These are phyloP conservation scores for Apophysomyces ossiformis DNA, from an alignment of 371 early-diverging fungal genomes.

Conservation along the genomic window DNA sequence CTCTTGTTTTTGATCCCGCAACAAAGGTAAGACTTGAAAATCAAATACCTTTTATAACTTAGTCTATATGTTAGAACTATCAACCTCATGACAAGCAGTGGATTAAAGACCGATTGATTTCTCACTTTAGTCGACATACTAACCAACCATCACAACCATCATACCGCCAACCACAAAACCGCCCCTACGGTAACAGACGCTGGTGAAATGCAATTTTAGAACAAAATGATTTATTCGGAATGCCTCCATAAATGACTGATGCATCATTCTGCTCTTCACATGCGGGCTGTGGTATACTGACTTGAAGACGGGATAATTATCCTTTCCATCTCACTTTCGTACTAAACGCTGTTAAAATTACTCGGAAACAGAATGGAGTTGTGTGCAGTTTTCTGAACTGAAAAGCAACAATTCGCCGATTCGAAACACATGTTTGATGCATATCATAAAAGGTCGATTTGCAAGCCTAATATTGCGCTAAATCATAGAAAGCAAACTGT, in stretches of 20 bases:
- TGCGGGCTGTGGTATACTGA: background rate
- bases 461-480: no score
- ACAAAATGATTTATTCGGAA: background rate
- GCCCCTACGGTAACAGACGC: background rate
- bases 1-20: slow-evolving; percentile 41
- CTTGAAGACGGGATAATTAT: background rate
- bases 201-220: background rate
- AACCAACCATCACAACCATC: slow-evolving; percentile 18
- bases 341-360: no score
- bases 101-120: slow-evolving; percentile 50
- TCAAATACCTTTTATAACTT: background rate
- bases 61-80: slow-evolving; percentile 32
- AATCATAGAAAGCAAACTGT: no score
- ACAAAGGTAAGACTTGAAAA: slow-evolving; percentile 19
- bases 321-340: no score
- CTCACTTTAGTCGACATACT: slow-evolving; percentile 43
- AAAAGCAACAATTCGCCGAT: no score
- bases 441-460: no score
- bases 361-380: no score
- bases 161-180: slow-evolving; percentile 13
- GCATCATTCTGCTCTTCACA: background rate
- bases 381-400: no score
- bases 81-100: slow-evolving; percentile 50
- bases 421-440: no score
- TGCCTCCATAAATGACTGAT: background rate